These are phyloP conservation scores for Penicillium odoratum DNA, from an alignment of 495 filamentous ascomycete species.

Conservation along the genomic window DNA sequence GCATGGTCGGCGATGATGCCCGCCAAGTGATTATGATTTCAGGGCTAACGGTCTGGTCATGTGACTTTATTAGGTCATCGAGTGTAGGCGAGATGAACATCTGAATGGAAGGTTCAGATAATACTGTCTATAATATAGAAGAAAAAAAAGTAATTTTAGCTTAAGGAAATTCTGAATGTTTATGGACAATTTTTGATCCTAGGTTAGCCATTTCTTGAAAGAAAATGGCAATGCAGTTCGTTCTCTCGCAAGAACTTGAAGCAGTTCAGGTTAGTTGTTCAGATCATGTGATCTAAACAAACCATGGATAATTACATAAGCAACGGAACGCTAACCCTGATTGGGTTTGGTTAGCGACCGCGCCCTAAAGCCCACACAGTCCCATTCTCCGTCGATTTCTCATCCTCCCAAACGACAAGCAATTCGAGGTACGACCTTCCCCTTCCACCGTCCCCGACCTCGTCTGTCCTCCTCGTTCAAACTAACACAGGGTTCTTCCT, in stretches of 20 bases:
- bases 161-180: no score
- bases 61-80: slow-evolving; percentile 1
- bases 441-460: slow-evolving; percentile 31
- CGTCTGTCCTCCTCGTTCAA: slow-evolving; percentile 30
- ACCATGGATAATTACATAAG: slow-evolving; percentile 10
- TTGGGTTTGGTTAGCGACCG: slow-evolving; percentile 50
- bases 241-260: background rate
- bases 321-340: slow-evolving; percentile 33
- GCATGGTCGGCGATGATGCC: slow-evolving; percentile 1
- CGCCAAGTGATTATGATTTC: no score
- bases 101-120: background rate
- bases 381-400: slow-evolving; percentile 45
- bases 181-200: no score
- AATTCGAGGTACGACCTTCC: slow-evolving; percentile 50
- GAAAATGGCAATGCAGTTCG: background rate
- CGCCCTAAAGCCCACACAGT: slow-evolving; percentile 54
- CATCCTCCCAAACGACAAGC: slow-evolving; percentile 50
- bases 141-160: no score
- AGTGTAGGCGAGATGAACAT: background rate
- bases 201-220: no score
- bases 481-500: slow-evolving; percentile 40
- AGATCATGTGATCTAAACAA: background rate
- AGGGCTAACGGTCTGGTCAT: slow-evolving; percentile 15
- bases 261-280: background rate
- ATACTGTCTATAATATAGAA: background rate